Percentiles rank a stretch among this genome's conserved stretches.
These are phyloP conservation scores for Bacterosira constricta DNA, from an alignment of 108 stramenopile species.

Conservation along the genomic window DNA sequence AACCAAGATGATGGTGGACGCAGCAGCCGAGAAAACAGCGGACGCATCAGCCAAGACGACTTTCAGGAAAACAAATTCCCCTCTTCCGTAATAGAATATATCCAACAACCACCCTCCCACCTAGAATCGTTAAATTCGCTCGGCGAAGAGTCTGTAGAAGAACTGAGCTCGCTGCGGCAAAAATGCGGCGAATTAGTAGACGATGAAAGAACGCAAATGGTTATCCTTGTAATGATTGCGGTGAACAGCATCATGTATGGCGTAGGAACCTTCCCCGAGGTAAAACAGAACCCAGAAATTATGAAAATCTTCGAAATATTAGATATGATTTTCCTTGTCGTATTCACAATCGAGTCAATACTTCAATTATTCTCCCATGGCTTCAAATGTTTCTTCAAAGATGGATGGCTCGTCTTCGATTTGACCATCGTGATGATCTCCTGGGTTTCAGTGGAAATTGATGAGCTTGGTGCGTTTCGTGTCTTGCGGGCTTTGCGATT, in stretches of 20 bases:
- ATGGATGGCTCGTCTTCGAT: slow-evolving; percentile 63
- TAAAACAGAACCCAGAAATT: slow-evolving; percentile 41
- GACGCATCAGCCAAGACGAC: no score
- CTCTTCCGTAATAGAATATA: no score
- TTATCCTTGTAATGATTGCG: slow-evolving; percentile 58
- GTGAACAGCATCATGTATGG: slow-evolving; percentile 77
- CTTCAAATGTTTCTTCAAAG: slow-evolving; percentile 45
- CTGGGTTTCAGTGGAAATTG: slow-evolving; percentile 27
- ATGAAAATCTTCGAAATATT: slow-evolving; percentile 45
- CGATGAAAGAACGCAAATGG: slow-evolving; percentile 48
- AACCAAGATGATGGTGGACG: no score
- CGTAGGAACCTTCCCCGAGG: slow-evolving; percentile 62
- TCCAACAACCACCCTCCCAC: no score
- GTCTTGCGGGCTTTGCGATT: slow-evolving; percentile 52
- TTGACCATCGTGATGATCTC: slow-evolving; percentile 38
- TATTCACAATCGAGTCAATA: slow-evolving; percentile 68
- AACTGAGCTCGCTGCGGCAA: not conserved
- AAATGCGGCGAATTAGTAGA: slow-evolving; percentile 53
- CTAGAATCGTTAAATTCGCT: no score
- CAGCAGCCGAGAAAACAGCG: no score
- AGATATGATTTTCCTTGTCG: slow-evolving; percentile 59
- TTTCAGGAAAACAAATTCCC: no score
- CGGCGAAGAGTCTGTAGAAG: no score
- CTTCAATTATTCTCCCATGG: slow-evolving; percentile 66
- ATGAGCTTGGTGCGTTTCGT: slow-evolving; percentile 42